A percentile compares a stretch with the other conserved stretches of the same genome.
phyloP scores from a whole-genome alignment of 805 yeast genomes.

The Isabelozyma gotoi region DNA sequence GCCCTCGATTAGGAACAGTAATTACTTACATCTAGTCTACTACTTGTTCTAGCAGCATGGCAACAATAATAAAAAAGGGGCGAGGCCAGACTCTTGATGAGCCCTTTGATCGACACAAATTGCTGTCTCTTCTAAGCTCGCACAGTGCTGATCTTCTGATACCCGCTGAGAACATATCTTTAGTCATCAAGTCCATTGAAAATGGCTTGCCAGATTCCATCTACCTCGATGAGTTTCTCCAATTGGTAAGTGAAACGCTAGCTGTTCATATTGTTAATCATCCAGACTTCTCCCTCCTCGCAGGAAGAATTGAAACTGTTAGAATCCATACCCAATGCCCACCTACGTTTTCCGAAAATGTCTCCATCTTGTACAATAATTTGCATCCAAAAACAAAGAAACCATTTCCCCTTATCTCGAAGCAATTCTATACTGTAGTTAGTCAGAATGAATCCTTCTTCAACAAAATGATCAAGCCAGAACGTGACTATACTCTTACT shows the following conservation, averaged over 20 bases:
- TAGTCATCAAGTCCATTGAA: neutral
- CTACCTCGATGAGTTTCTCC: slow-evolving; percentile 19
- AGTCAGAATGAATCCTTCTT: slow-evolving; percentile 61
- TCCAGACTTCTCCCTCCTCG: slow-evolving; percentile 35
- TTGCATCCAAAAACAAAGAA: slow-evolving; percentile 8
- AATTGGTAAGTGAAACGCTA: slow-evolving; percentile 29
- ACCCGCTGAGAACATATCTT: neutral
- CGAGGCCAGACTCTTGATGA: neutral
- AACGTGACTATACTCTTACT: slow-evolving; percentile 74
- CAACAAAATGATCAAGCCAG: slow-evolving; percentile 70
- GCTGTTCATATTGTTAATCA: slow-evolving; percentile 33
- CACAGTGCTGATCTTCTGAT: neutral
- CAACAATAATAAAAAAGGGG: neutral
- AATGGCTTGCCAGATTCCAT: slow-evolving; percentile 18
- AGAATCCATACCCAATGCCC: slow-evolving; percentile 20
- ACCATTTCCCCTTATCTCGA: slow-evolving; percentile 61
- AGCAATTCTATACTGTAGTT: slow-evolving; percentile 63
- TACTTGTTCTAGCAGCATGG: neutral
- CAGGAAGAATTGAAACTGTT: slow-evolving; percentile 37
- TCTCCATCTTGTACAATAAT: slow-evolving; percentile 13
- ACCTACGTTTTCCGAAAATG: slow-evolving; percentile 23
- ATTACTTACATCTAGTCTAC: neutral
- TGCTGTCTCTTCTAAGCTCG: neutral
- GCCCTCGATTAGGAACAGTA: neutral
- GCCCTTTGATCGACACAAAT: neutral